Evolutionary conservation across 306 rosid species (phyloP).

Genomic region (Fagus crenata): DNA sequence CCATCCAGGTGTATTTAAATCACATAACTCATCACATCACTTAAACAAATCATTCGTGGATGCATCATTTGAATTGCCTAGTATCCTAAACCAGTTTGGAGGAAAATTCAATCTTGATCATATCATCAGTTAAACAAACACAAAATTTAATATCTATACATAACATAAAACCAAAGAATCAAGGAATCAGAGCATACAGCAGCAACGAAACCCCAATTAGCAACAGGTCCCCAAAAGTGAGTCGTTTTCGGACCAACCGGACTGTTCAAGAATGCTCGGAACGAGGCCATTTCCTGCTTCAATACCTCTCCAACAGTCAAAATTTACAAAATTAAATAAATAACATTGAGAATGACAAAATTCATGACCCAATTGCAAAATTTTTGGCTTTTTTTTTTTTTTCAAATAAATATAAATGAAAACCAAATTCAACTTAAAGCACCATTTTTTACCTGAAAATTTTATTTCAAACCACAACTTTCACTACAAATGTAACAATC

Average conservation of each 20-base stretch:
- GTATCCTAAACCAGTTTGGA: no score
- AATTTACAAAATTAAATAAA: neutral
- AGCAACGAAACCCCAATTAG: conserved; percentile 94
- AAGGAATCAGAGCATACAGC: conserved; percentile 61
- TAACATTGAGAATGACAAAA: neutral
- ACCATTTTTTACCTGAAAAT: no score
- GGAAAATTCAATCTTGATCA: neutral
- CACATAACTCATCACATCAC: no score
- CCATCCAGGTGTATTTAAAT: no score
- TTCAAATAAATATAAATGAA: neutral
- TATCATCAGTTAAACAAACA: neutral
- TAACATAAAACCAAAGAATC: neutral
- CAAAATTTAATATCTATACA: neutral
- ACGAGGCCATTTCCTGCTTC: conserved; percentile 56
- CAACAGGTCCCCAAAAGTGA: conserved; percentile 99
- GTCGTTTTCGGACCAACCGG: conserved; percentile 93
- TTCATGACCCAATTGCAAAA: neutral
- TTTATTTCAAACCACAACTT: no score
- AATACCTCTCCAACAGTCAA: neutral
- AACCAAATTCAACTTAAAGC: no score
- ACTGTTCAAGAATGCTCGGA: conserved; percentile 85
- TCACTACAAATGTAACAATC: no score
- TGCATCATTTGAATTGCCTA: no score
- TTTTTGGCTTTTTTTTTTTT: neutral
- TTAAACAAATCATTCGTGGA: no score